phyloP scores from a whole-genome alignment of 1,139 yeast genomes.

The Hansenula lynferdii region DNA sequence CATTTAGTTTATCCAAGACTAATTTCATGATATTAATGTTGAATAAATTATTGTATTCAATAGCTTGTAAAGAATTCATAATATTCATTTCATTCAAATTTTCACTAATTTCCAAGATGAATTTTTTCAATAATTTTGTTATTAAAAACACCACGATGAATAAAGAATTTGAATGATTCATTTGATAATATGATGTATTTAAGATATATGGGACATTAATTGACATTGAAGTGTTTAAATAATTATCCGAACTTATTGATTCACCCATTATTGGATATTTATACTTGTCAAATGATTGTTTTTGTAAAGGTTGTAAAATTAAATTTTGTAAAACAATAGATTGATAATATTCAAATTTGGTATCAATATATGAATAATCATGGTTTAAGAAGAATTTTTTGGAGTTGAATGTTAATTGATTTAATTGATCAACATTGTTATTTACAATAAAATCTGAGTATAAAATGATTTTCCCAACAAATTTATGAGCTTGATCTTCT shows the following conservation, averaged over 20 bases:
- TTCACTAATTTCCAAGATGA: slow-evolving; percentile 8
- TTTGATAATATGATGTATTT: neutral
- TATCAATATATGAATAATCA: slow-evolving; percentile 1
- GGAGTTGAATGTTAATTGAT: slow-evolving; percentile 1
- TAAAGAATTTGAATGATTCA: neutral
- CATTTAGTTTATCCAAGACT: slow-evolving; percentile 12
- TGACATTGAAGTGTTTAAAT: neutral
- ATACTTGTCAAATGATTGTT: neutral
- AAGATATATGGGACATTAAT: neutral
- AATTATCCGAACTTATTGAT: neutral
- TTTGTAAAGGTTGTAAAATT: neutral
- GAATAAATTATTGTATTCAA: slow-evolving; percentile 18
- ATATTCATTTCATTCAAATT: slow-evolving; percentile 18
- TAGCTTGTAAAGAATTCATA: slow-evolving; percentile 14
- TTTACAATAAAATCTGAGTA: slow-evolving; percentile 14
- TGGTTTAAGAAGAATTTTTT: slow-evolving; percentile 1
- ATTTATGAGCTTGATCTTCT: slow-evolving; percentile 19
- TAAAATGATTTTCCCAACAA: slow-evolving; percentile 20
- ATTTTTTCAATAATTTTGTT: slow-evolving; percentile 7
- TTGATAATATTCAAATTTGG: slow-evolving; percentile 1
- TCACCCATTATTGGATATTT: neutral
- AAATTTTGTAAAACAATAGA: neutral
- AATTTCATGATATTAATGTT: slow-evolving; percentile 17
- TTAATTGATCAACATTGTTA: slow-evolving; percentile 11
- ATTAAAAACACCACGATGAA: neutral